phyloP scores from a whole-genome alignment of 2,329 filamentous ascomycete species.

The Apiospora saccharicola region DNA sequence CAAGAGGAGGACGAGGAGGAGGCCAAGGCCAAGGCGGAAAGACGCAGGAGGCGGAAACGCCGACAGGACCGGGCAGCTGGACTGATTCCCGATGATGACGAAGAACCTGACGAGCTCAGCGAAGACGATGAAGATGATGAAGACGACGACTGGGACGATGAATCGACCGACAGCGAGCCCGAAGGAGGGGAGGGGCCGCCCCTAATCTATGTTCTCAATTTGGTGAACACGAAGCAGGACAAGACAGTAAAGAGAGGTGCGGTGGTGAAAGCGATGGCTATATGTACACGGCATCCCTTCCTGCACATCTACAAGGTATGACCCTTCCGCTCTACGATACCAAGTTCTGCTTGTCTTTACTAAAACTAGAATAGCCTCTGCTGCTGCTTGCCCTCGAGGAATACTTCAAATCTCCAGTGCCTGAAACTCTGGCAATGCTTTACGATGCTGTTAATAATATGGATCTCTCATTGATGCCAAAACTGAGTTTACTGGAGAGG shows the following conservation, averaged over 20 bases:
- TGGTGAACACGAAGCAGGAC: conserved; percentile 98
- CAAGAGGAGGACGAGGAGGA: conserved; percentile 83
- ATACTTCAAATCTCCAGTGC: conserved; percentile 91
- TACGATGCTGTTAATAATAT: conserved; percentile 95
- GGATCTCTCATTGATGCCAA: conserved; percentile 94
- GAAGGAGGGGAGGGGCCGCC: conserved; percentile 84
- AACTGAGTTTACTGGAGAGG: conserved; percentile 81
- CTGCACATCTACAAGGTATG: conserved; percentile 95
- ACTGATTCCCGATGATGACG: conserved; percentile 50
- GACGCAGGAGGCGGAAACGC: conserved; percentile 58
- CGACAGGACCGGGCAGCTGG: conserved; percentile 60
- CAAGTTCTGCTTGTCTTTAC: conserved; percentile 13
- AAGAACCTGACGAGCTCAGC: conserved; percentile 47
- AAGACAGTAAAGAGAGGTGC: conserved; percentile 91
- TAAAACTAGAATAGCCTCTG: conserved; percentile 68
- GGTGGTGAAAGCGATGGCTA: conserved; percentile 97
- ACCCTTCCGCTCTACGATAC: conserved; percentile 28
- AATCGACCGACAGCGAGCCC: conserved; percentile 66
- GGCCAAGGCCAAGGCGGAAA: conserved; percentile 61
- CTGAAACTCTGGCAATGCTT: conserved; percentile 85
- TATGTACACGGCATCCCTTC: conserved; percentile 96
- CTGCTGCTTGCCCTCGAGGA: conserved; percentile 91
- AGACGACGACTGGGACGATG: conserved; percentile 53
- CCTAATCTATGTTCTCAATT: conserved; percentile 93
- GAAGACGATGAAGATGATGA: conserved; percentile 56